These are phyloP conservation scores for Daldinia eschscholtzii DNA, from an alignment of 2,329 filamentous ascomycete species.

Conservation along the genomic window DNA sequence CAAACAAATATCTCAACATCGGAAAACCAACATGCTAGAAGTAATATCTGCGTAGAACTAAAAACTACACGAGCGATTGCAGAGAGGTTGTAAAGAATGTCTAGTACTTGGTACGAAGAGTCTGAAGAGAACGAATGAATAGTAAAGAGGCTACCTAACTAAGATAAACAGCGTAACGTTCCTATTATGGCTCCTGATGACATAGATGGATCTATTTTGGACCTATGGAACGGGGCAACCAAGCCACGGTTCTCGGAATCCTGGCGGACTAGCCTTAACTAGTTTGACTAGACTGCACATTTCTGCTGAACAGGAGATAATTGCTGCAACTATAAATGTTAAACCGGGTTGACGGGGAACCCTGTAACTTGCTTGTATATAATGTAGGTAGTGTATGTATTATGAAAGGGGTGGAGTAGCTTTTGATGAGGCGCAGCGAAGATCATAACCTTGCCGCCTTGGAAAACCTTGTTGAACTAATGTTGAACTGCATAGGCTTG, in stretches of 20 bases:
- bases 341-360: slow-evolving; percentile 30
- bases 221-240: slow-evolving; percentile 37
- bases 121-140: slow-evolving; percentile 15
- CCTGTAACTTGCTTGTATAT: slow-evolving; percentile 19
- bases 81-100: slow-evolving; percentile 10
- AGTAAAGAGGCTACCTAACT: slow-evolving; percentile 19
- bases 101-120: slow-evolving; percentile 15
- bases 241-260: slow-evolving; percentile 33
- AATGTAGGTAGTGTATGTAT: neutral
- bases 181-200: slow-evolving; percentile 29
- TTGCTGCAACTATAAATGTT: slow-evolving; percentile 31
- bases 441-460: slow-evolving; percentile 35
- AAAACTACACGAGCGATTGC: slow-evolving; percentile 19
- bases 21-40: slow-evolving; percentile 14
- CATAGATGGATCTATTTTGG: slow-evolving; percentile 42
- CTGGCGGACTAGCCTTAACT: slow-evolving; percentile 17
- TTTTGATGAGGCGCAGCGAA: slow-evolving; percentile 34
- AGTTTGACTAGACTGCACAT: slow-evolving; percentile 20
- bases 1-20: slow-evolving; percentile 28
- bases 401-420: slow-evolving; percentile 33
- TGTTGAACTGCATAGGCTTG: slow-evolving; percentile 26
- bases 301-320: slow-evolving; percentile 13
- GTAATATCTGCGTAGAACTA: slow-evolving; percentile 15
- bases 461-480: slow-evolving; percentile 25
- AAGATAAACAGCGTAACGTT: slow-evolving; percentile 11